Base-by-base conservation (phyloP, 345 rosid genomes). In the Sapria himalayana region DNA sequence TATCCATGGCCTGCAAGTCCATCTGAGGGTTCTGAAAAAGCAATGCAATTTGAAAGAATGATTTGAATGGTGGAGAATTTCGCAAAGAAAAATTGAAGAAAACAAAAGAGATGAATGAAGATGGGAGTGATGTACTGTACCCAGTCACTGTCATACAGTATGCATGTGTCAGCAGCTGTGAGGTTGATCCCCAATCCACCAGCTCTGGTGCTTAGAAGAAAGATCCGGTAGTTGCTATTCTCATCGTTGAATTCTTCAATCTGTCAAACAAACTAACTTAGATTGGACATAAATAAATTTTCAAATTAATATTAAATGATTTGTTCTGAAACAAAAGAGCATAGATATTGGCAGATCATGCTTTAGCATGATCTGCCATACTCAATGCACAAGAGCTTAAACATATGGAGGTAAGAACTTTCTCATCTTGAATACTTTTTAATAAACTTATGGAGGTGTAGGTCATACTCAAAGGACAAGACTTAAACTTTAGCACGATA, bases 1-100 rank as follows among this genome's bases (percentile, higher is more conserved):
- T 67, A 57, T 89, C 98, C 98, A 89, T 89, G 49, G 98, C 98
- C 66, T 89, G 95, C 48, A 82, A 66, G 65, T 82, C 98, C 84
- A 84, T 76, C 66, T 89, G 95, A 21, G 98, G 98, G 46, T 89
- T 89, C 98, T 89, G 66, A 19, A 51, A 55, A 10, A 38, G 45
- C 52, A 10, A 46, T 10, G 43, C 14, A 57, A 55, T 29, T 42
- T 21, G 34, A 52, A 17, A 31, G 33, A 47, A 50, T 40, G 45
- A 13, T 54, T 8, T 22, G 25, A 25, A 40, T 25, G 19, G 14
- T 45, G 18, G 16, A 2, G 9, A 4, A 25, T 11, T 12, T 25
- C 5, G 24, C 12, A 38, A n/a, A 39, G 7, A 23, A 21, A 41
- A 15, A 37, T 15, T 37, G 22, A 5, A 1, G 15, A 12, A 49